These are phyloP conservation scores for Fraxinus baroniana DNA, from an alignment of 305 asterid species.

Conservation along the genomic window DNA sequence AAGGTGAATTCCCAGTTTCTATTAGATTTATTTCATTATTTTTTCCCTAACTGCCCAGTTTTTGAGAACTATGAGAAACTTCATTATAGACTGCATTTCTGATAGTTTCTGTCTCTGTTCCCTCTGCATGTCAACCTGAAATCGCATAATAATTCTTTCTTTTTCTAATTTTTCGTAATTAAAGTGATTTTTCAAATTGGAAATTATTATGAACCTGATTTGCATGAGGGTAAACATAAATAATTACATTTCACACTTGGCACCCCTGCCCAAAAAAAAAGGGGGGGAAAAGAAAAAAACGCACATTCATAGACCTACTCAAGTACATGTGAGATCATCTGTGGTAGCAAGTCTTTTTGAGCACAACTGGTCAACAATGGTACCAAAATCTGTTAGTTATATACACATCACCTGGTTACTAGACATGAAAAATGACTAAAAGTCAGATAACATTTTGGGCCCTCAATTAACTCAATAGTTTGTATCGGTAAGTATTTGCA, in stretches of 20 bases:
- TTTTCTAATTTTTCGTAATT: not conserved
- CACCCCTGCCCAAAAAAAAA: not conserved
- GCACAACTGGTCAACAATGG: not conserved
- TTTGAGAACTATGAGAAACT: conserved; percentile 19
- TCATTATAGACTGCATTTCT: conserved; percentile 6
- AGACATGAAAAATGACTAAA: not conserved
- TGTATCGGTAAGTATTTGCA: not conserved
- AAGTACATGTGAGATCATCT: not conserved
- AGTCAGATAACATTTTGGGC: not conserved
- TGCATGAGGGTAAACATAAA: not conserved
- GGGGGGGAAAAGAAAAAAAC: not conserved
- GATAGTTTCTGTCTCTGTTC: not conserved
- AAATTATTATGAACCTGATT: not conserved
- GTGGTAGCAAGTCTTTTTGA: not conserved
- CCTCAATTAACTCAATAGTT: not conserved
- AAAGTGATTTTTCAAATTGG: not conserved
- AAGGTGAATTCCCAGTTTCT: conserved; percentile 43
- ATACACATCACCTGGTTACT: not conserved
- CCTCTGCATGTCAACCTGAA: not conserved
- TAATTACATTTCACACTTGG: not conserved
- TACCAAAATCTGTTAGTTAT: not conserved
- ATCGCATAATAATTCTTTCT: not conserved
- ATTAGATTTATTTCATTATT: conserved; percentile 4
- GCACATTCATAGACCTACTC: not conserved
- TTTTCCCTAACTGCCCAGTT: conserved; percentile 14